phyloP scores from a whole-genome alignment of 83 land plant species.

The Picea abies region DNA sequence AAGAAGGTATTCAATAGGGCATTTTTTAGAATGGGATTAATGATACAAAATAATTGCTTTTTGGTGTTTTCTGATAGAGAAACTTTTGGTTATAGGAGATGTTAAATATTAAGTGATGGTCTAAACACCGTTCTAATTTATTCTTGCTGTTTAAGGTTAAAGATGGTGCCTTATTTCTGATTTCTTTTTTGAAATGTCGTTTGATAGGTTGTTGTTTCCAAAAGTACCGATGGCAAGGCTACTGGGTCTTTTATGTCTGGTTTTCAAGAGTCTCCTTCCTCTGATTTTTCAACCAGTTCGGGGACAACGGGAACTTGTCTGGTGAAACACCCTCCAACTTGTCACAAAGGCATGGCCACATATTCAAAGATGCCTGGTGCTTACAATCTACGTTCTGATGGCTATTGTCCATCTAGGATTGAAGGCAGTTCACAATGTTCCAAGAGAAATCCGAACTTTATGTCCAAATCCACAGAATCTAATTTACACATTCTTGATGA shows the following conservation, averaged over 20 bases:
- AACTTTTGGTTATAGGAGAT: not conserved
- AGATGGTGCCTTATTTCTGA: not conserved
- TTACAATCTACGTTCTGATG: not conserved
- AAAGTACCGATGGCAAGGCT: not conserved
- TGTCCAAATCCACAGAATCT: not conserved
- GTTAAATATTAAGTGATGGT: not conserved
- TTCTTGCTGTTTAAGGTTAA: not conserved
- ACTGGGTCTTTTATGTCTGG: not conserved
- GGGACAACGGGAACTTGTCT: not conserved
- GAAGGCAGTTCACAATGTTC: not conserved
- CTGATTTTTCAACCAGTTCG: not conserved
- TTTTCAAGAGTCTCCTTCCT: not conserved
- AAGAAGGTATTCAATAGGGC: not conserved
- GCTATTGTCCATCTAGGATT: not conserved
- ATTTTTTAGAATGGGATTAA: not conserved
- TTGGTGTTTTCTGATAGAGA: not conserved
- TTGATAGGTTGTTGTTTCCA: slow-evolving; percentile 1
- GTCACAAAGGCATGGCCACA: not conserved
- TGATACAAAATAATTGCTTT: not conserved
- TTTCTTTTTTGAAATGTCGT: not conserved
- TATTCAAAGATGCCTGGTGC: not conserved
- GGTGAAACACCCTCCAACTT: not conserved
- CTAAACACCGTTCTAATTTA: not conserved
- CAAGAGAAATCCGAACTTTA: not conserved
- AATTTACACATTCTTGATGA: not conserved